Percentiles rank a stretch among this genome's conserved stretches.
Evolutionary conservation across 345 rosid genomes (phyloP).

Genomic region (Salix exigua): DNA sequence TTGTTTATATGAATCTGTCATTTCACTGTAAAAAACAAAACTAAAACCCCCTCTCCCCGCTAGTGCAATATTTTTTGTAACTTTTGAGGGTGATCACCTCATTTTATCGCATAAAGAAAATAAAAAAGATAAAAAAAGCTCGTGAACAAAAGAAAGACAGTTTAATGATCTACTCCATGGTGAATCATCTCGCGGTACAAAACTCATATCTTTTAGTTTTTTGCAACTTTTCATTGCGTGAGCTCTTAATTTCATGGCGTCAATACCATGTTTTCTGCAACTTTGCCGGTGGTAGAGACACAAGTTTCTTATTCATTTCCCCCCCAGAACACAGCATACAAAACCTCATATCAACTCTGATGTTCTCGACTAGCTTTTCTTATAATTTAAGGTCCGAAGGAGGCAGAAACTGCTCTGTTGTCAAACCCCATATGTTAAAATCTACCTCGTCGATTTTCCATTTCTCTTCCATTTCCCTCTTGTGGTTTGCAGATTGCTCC

Average conservation of each 20-base stretch:
- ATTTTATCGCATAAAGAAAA: too few relatives aligned
- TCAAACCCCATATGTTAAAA: constrained; percentile 76
- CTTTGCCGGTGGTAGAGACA: neutral
- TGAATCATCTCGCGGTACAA: too few relatives aligned
- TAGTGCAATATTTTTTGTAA: too few relatives aligned
- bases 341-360: neutral
- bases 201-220: too few relatives aligned
- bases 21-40: too few relatives aligned
- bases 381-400: constrained; percentile 33
- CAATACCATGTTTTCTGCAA: neutral
- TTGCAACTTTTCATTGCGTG: too few relatives aligned
- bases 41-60: too few relatives aligned
- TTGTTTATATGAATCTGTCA: too few relatives aligned
- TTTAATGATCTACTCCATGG: too few relatives aligned
- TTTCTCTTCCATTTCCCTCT: constrained; percentile 68
- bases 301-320: neutral
- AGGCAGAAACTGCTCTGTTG: constrained; percentile 53
- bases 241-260: neutral
- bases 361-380: neutral
- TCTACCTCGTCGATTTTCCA: constrained; percentile 85
- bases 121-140: too few relatives aligned
- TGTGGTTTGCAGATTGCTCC: constrained; percentile 79
- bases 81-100: too few relatives aligned
- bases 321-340: neutral
- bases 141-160: too few relatives aligned